These are phyloP conservation scores for Suhomyces xylopsoci DNA, from an alignment of 805 yeast genomes.

Conservation along the genomic window DNA sequence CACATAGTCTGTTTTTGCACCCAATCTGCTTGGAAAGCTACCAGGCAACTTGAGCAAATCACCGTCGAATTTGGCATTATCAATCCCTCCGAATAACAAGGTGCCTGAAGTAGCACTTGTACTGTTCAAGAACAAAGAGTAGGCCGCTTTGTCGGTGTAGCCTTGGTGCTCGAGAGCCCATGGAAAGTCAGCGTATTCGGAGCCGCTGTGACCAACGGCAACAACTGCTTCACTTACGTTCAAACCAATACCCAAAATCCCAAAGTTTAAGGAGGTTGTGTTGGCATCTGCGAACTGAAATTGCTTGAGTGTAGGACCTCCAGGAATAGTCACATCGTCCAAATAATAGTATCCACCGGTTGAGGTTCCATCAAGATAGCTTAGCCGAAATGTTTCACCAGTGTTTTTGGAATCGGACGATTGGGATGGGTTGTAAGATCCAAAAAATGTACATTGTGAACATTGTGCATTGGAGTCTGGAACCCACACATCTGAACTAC, in stretches of 20 bases:
- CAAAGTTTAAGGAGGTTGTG: neutral
- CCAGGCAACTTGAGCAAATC: neutral
- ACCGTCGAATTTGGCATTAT: slow-evolving; percentile 12
- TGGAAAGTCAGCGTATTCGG: slow-evolving; percentile 10
- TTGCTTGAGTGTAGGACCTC: slow-evolving; percentile 1
- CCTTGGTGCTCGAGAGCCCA: slow-evolving; percentile 8
- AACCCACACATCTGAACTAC: slow-evolving; percentile 1
- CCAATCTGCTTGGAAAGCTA: neutral
- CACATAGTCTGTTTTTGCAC: neutral
- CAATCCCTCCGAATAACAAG: slow-evolving; percentile 20
- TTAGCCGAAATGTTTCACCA: neutral
- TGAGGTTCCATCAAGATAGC: neutral
- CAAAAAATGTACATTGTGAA: too few species aligned
- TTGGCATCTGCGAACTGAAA: neutral
- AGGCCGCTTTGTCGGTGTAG: slow-evolving; percentile 5
- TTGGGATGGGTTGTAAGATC: neutral
- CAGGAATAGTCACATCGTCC: slow-evolving; percentile 6
- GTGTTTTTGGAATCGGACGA: neutral
- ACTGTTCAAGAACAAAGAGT: slow-evolving; percentile 14
- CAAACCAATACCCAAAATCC: slow-evolving; percentile 1
- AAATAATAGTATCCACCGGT: neutral
- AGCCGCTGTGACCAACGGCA: neutral
- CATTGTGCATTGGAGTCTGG: neutral
- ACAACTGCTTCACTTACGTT: neutral
- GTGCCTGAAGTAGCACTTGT: slow-evolving; percentile 8